Conservation (phyloP, 1,139 yeast species). For the Saccharomyces hybrid region DNA sequence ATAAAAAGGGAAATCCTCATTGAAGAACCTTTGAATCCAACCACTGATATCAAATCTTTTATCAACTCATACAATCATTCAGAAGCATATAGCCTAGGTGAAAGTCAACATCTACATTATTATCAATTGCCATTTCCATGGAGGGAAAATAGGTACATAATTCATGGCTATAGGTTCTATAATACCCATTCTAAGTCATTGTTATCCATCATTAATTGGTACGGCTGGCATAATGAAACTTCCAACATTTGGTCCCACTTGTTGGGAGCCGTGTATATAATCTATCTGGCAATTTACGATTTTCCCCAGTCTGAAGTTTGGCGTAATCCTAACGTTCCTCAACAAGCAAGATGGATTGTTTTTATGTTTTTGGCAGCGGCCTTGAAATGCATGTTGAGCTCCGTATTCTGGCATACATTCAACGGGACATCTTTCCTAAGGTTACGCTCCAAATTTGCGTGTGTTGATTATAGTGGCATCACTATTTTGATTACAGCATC, state of each 20-base stretch:
- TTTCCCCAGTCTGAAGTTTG: constrained; percentile 52
- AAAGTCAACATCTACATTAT: constrained; percentile 56
- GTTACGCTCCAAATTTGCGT: constrained; percentile 70
- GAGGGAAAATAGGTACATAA: constrained; percentile 85
- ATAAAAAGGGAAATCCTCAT: not conserved
- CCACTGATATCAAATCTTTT: constrained; percentile 23
- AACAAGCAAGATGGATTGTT: constrained; percentile 42
- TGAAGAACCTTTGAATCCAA: not conserved
- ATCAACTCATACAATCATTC: constrained; percentile 52
- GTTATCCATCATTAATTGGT: constrained; percentile 27
- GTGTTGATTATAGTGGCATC: constrained; percentile 93
- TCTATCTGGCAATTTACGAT: constrained; percentile 50
- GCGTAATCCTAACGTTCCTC: constrained; percentile 30
- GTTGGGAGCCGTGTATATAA: constrained; percentile 53
- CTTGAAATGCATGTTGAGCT: constrained; percentile 65
- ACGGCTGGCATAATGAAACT: constrained; percentile 74
- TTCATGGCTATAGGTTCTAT: constrained; percentile 80
- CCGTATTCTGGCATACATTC: constrained; percentile 89
- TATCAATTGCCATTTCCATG: constrained; percentile 87
- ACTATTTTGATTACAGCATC: constrained; percentile 88
- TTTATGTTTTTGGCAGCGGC: constrained; percentile 65
- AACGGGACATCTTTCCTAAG: constrained; percentile 63
- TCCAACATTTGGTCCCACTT: constrained; percentile 93
- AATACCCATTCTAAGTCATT: constrained; percentile 52
- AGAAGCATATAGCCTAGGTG: constrained; percentile 50